A percentile compares a stretch with the other conserved stretches of the same genome.
phyloP scores from a whole-genome alignment of 1,284 basidiomycete species.

The Takashimella tepidaria region DNA sequence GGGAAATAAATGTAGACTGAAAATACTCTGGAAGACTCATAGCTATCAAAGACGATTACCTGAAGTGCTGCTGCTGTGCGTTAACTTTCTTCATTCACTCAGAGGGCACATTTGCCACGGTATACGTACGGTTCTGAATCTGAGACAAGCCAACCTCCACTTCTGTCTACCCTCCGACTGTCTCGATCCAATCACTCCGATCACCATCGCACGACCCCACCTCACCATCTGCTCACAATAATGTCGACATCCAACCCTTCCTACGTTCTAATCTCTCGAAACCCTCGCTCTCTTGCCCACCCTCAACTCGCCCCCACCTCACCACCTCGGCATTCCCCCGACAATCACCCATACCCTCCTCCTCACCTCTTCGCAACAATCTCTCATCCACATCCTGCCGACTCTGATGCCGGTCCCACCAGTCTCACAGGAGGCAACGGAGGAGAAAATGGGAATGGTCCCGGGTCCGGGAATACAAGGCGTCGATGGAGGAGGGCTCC shows the following conservation, averaged over 20 bases:
- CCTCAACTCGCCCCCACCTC: slow-evolving; percentile 37
- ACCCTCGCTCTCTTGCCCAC: slow-evolving; percentile 40
- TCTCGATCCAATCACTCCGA: not conserved
- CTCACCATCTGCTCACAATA: not conserved
- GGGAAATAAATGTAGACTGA: no score
- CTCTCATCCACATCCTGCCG: slow-evolving; percentile 12
- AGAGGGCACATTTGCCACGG: no score
- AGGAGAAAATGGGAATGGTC: no score
- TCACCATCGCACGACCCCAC: not conserved
- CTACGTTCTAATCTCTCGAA: slow-evolving; percentile 42
- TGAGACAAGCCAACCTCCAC: not conserved
- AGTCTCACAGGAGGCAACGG: no score
- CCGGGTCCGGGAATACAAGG: no score
- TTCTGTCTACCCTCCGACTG: not conserved
- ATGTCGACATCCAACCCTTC: slow-evolving; percentile 39
- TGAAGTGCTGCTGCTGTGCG: no score
- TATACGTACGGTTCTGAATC: no score
- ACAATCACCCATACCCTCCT: slow-evolving; percentile 14
- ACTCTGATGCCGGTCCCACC: not conserved
- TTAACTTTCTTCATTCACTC: no score
- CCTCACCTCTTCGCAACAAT: slow-evolving; percentile 7
- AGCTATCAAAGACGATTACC: no score
- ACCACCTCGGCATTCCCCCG: slow-evolving; percentile 22
- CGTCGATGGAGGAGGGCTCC: no score
- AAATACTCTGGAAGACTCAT: no score